Evolutionary conservation across 192 early-diverging fungal genomes (phyloP), one percentile per base, ranked within the genome.

Genomic region (Lobosporangium transversale): DNA sequence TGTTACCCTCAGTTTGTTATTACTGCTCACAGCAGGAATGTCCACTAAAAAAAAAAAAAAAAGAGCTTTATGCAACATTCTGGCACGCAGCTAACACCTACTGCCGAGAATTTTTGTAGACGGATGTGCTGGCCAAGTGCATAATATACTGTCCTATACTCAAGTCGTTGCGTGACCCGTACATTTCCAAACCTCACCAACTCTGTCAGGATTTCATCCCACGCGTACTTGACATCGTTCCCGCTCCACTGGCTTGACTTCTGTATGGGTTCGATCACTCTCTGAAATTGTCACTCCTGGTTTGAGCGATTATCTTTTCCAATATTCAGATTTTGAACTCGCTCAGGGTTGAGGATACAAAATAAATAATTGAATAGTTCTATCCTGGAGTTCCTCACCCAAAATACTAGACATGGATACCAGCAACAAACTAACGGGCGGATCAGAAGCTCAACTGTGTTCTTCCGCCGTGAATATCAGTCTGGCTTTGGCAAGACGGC

Each of bases 261-360:
- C 14, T 53, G 62, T 31, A 58, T 61, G 8, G 79, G 79, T 11
- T 65, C 78, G 43, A 75, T 88, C 57, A 76, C 80, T 45, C 43
- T 86, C 23, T 70, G 81, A 83, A 55, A 74, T 84, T 47, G 80
- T 84, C 48, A 78, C 74, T 53, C 87, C 87, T 20, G 81, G 63
- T 51, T 56, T 88, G 63, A 56, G 57, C 6, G 62, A 74, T 74
- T 3, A 60, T 50, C 1, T 18, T 14, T 40, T 40, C 37, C 37
- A 40, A 14, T 40, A 14, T 40, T 14, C 37, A 10, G 37, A 7
- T 40, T 14, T 14, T 40, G 37, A 7, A 10, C 37, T 40, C 37
- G 37, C 60, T 62, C 44, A 84, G 85, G 70, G 79, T 85, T 35
- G 61, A 81, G 53, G 66, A 78, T n/a, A 68, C 62, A 12, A 68